Conservation (phyloP, 164 flowering plant species). For the Chimonanthus praecox region DNA sequence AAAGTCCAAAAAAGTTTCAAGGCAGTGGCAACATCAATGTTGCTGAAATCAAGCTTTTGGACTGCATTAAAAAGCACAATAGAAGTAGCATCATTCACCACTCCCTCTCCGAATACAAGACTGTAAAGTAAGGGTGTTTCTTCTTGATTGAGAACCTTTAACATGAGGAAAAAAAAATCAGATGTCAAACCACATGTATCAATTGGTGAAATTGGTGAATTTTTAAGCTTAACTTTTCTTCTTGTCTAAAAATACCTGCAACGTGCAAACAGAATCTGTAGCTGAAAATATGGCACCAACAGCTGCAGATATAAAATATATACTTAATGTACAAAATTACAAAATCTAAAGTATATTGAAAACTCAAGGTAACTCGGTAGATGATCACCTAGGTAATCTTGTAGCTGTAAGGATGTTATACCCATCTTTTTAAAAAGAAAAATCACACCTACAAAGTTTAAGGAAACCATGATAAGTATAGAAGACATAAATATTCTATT, state of each 20-base stretch:
- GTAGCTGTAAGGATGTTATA: slow-evolving; percentile 24
- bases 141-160: slow-evolving; percentile 75
- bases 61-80: slow-evolving; percentile 89
- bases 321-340: not conserved
- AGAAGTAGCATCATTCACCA: slow-evolving; percentile 89
- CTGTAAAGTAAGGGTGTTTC: slow-evolving; percentile 87
- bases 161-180: slow-evolving; percentile 6
- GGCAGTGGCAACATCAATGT: slow-evolving; percentile 32
- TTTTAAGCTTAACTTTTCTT: not conserved
- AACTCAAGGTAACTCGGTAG: not conserved
- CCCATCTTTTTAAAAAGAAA: slow-evolving; percentile 47
- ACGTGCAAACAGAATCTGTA: slow-evolving; percentile 92
- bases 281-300: slow-evolving; percentile 89
- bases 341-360: not conserved
- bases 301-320: slow-evolving; percentile 33
- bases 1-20: slow-evolving; percentile 54
- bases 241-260: slow-evolving; percentile 44
- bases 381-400: slow-evolving; percentile 50
- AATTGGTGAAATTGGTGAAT: not conserved
- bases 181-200: not conserved
- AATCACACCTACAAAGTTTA: slow-evolving; percentile 31
- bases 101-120: slow-evolving; percentile 89
- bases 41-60: slow-evolving; percentile 60
- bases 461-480: not conserved
- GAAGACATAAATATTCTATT: not conserved